These are phyloP conservation scores for Pichia cactophila DNA, from an alignment of 1,139 yeast genomes.

Conservation along the genomic window DNA sequence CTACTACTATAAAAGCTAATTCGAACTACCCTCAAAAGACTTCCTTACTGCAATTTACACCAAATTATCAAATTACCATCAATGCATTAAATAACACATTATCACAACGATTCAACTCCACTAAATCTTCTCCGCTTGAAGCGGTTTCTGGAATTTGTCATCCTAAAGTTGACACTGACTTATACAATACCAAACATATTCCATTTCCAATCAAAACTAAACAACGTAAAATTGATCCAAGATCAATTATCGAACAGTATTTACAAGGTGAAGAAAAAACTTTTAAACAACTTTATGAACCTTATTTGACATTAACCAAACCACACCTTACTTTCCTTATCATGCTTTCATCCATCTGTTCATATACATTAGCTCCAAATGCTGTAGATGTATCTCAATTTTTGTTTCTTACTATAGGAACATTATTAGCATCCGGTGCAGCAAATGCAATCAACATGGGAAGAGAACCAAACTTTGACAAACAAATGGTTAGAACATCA, in stretches of 20 bases:
- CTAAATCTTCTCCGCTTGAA: slow-evolving; percentile 3
- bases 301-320: slow-evolving; percentile 75
- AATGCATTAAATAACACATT: neutral
- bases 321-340: slow-evolving; percentile 85
- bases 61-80: slow-evolving; percentile 18
- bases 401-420: slow-evolving; percentile 70
- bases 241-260: slow-evolving; percentile 21
- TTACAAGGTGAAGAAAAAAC: slow-evolving; percentile 21
- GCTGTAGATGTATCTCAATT: slow-evolving; percentile 66
- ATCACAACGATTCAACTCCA: slow-evolving; percentile 14
- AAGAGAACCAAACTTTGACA: slow-evolving; percentile 85
- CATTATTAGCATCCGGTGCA: slow-evolving; percentile 81
- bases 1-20: neutral
- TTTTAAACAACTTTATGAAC: slow-evolving; percentile 36
- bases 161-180: slow-evolving; percentile 11
- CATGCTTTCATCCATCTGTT: slow-evolving; percentile 84
- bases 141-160: slow-evolving; percentile 17
- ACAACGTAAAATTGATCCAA: slow-evolving; percentile 12
- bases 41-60: slow-evolving; percentile 18
- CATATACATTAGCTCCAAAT: slow-evolving; percentile 86
- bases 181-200: slow-evolving; percentile 26
- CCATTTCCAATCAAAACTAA: slow-evolving; percentile 55
- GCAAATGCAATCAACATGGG: slow-evolving; percentile 98
- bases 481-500: slow-evolving; percentile 81
- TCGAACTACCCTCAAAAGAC: neutral